A percentile compares a stretch with the other conserved stretches of the same genome.
Conservation (phyloP, 257 asterid genomes). For the Ballota nigra region DNA sequence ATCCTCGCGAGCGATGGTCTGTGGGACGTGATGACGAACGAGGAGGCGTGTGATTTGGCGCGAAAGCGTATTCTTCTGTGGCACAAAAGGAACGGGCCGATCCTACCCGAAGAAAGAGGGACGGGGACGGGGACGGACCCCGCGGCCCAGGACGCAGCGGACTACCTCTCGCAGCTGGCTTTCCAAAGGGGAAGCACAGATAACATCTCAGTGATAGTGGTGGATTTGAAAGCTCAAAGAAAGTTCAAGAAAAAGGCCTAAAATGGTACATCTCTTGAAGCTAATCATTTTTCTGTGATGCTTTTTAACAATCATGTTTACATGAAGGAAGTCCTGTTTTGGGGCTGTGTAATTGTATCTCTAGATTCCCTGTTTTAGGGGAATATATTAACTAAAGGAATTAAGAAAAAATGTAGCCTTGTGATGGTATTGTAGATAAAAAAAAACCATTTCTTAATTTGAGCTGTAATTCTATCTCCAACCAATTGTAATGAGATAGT, state of each 20-base stretch:
- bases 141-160: conserved; percentile 49
- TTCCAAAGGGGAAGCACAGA: conserved; percentile 52
- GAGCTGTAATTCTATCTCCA: conserved; percentile 10
- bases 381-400: background rate
- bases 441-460: conserved; percentile 13
- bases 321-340: background rate
- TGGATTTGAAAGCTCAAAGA: conserved; percentile 53
- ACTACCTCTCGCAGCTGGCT: conserved; percentile 43
- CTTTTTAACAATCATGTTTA: background rate
- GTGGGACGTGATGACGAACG: conserved; percentile 49
- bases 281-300: background rate
- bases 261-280: background rate
- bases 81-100: conserved; percentile 42
- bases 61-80: conserved; percentile 43
- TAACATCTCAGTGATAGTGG: conserved; percentile 44
- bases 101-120: conserved; percentile 24
- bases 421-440: conserved; percentile 7
- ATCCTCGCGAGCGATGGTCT: conserved; percentile 53
- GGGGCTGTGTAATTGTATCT: background rate
- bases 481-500: conserved; percentile 16
- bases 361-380: background rate
- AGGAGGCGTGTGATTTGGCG: conserved; percentile 52
- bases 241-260: conserved; percentile 36
- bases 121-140: conserved; percentile 30
- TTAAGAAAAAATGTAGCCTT: background rate